phyloP scores from a whole-genome alignment of 2,329 filamentous ascomycete species.

The Colletotrichum gloeosporioides region DNA sequence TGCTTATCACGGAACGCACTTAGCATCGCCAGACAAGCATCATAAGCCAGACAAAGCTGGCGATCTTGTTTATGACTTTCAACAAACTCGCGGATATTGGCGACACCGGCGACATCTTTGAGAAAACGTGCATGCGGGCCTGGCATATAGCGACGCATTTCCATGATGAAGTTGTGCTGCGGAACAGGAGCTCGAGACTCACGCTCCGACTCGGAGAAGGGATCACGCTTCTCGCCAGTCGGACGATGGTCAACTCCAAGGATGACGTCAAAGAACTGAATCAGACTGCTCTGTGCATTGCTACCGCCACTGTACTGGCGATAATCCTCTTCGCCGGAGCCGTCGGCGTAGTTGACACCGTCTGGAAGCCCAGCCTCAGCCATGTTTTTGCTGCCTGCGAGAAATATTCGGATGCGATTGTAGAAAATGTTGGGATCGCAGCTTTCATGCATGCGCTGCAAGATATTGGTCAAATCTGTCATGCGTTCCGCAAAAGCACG shows the following conservation, averaged over 20 bases:
- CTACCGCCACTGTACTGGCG: constrained; percentile 91
- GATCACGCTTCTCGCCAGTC: constrained; percentile 73
- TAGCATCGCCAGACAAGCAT: constrained; percentile 80
- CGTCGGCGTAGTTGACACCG: constrained; percentile 88
- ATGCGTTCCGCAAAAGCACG: constrained; percentile 83
- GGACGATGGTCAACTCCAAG: constrained; percentile 90
- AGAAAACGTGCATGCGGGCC: constrained; percentile 90
- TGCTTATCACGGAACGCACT: constrained; percentile 85
- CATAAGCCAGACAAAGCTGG: constrained; percentile 80
- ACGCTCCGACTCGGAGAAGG: constrained; percentile 49
- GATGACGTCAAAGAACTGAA: constrained; percentile 96
- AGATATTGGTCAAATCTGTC: constrained; percentile 79
- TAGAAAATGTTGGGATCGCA: constrained; percentile 97
- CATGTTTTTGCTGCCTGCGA: constrained; percentile 98
- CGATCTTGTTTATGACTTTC: constrained; percentile 64
- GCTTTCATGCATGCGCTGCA: constrained; percentile 92
- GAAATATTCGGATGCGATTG: constrained; percentile 91
- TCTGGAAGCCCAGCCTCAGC: constrained; percentile 86
- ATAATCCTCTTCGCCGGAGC: constrained; percentile 70
- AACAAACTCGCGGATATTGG: constrained; percentile 89
- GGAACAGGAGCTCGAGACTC: constrained; percentile 42
- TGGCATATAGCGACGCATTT: constrained; percentile 98
- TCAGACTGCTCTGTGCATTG: constrained; percentile 95
- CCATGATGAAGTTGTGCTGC: constrained; percentile 88
- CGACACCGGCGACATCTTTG: constrained; percentile 75